Percentiles rank a stretch among this genome's conserved stretches.
These are phyloP conservation scores for Phaeophleospora eucalypticola DNA, from an alignment of 2,329 filamentous ascomycete species.

Conservation along the genomic window DNA sequence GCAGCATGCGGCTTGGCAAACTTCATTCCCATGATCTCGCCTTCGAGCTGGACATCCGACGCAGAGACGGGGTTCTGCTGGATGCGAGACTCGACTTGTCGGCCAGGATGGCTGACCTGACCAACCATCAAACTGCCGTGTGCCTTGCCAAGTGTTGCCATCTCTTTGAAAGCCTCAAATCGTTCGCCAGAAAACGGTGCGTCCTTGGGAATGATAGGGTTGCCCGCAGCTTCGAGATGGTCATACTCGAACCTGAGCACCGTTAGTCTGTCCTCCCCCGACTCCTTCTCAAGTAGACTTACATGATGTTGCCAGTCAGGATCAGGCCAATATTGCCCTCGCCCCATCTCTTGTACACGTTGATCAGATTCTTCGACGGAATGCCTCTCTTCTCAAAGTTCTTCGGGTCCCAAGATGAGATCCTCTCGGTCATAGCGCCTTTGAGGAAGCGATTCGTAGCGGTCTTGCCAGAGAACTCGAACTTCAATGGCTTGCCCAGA, in stretches of 20 bases:
- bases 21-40: constrained; percentile 43
- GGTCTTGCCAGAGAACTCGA: constrained; percentile 48
- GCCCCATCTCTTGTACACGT: constrained; percentile 60
- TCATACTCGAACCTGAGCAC: constrained; percentile 51
- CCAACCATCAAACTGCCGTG: constrained; percentile 56
- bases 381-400: constrained; percentile 52
- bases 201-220: constrained; percentile 55
- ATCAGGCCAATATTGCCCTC: constrained; percentile 55
- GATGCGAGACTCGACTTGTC: constrained; percentile 48
- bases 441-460: constrained; percentile 66
- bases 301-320: constrained; percentile 61
- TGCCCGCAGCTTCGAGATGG: constrained; percentile 54
- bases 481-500: constrained; percentile 42
- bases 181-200: constrained; percentile 52
- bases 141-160: constrained; percentile 54
- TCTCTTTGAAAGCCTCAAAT: constrained; percentile 56
- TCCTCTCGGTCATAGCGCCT: constrained; percentile 62
- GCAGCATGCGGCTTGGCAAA: constrained; percentile 54
- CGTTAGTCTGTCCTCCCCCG: constrained; percentile 9
- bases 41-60: constrained; percentile 46
- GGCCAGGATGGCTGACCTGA: constrained; percentile 61
- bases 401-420: constrained; percentile 58
- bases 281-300: neutral
- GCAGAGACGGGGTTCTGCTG: constrained; percentile 51
- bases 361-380: constrained; percentile 50